These are phyloP conservation scores for Ustilago nuda DNA, from an alignment of 1,284 basidiomycete species.

Conservation along the genomic window DNA sequence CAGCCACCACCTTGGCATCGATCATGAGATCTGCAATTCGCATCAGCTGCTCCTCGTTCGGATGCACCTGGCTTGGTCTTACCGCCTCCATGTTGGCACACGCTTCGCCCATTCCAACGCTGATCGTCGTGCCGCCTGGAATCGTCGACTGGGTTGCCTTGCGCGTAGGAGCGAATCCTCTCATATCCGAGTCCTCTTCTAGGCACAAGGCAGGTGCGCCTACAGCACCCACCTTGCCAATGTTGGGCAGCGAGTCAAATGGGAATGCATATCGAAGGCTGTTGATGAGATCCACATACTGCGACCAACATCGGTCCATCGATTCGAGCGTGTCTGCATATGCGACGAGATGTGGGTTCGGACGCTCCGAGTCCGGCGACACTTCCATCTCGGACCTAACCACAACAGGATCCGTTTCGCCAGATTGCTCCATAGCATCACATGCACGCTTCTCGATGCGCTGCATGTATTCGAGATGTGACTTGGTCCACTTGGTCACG, in stretches of 20 bases:
- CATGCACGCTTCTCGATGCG: constrained; percentile 50
- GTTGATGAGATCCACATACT: constrained; percentile 78
- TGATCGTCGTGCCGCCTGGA: constrained; percentile 37
- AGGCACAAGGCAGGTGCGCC: constrained; percentile 73
- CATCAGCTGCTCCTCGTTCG: constrained; percentile 95
- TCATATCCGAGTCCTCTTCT: constrained; percentile 91
- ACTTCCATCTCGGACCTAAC: constrained; percentile 36
- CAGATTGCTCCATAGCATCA: constrained; percentile 38
- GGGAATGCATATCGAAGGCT: constrained; percentile 80
- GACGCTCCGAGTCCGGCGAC: constrained; percentile 29
- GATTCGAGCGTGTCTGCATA: constrained; percentile 55
- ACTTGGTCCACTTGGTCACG: constrained; percentile 86
- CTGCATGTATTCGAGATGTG: constrained; percentile 79
- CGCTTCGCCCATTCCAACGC: constrained; percentile 53
- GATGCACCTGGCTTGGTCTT: constrained; percentile 76
- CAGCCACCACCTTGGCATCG: constrained; percentile 78
- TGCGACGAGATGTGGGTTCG: constrained; percentile 57
- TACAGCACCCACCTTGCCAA: constrained; percentile 67
- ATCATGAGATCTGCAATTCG: constrained; percentile 85
- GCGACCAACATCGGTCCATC: constrained; percentile 76
- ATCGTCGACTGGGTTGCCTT: constrained; percentile 70
- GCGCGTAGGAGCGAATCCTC: constrained; percentile 85
- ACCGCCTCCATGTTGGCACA: constrained; percentile 38
- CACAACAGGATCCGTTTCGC: constrained; percentile 26
- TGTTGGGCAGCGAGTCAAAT: constrained; percentile 74